Evolutionary conservation across 352 stramenopile species (phyloP).

Genomic region (Halophytophthora polymorphica): DNA sequence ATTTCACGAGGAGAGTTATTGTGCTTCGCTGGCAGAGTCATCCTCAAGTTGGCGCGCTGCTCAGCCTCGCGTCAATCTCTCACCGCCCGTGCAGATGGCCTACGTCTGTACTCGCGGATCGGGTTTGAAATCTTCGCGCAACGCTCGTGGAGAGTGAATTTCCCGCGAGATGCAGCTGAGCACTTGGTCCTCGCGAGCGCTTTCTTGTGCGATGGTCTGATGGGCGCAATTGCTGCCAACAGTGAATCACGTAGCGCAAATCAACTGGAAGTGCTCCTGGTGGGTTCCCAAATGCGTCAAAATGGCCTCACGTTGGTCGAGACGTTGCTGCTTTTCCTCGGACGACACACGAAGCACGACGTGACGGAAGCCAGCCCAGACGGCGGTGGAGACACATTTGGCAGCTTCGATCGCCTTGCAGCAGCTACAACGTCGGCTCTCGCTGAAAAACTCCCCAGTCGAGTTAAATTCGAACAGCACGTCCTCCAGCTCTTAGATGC

Average conservation of each 20-base stretch:
- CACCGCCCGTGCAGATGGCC: background rate
- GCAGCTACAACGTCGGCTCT: constrained; percentile 9
- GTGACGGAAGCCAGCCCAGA: no score
- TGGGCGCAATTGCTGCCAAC: constrained; percentile 7
- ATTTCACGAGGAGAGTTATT: constrained; percentile 1
- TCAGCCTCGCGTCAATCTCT: background rate
- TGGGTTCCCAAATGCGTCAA: background rate
- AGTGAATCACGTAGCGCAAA: constrained; percentile 2
- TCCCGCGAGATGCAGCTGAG: constrained; percentile 4
- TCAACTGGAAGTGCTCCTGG: constrained; percentile 1
- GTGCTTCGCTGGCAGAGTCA: constrained; percentile 8
- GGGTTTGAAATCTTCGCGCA: constrained; percentile 14
- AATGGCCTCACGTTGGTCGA: constrained; percentile 10
- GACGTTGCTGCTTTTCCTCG: constrained; percentile 17
- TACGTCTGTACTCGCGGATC: constrained; percentile 14
- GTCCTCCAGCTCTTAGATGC: constrained; percentile 8
- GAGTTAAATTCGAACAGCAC: constrained; percentile 5
- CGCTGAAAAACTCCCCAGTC: constrained; percentile 15
- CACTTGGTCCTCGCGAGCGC: constrained; percentile 14
- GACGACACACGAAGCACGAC: constrained; percentile 1
- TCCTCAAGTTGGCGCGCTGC: constrained; percentile 6
- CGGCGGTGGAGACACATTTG: constrained; percentile 2
- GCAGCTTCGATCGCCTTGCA: constrained; percentile 17
- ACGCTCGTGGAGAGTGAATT: constrained; percentile 1
- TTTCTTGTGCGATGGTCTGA: constrained; percentile 12